These are phyloP conservation scores for Lachancea sp. DNA, from an alignment of 805 yeast species.

Conservation along the genomic window DNA sequence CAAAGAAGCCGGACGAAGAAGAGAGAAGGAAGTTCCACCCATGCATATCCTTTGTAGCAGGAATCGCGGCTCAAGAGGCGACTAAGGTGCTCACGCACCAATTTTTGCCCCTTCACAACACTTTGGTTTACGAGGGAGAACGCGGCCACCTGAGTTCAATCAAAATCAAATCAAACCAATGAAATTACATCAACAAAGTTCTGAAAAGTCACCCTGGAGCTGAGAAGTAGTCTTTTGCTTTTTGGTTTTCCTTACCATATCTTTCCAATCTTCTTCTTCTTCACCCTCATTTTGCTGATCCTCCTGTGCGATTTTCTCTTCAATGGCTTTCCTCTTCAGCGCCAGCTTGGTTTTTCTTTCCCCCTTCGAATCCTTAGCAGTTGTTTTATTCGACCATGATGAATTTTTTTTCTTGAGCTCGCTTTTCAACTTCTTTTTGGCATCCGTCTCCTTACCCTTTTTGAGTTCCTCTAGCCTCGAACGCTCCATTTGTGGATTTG, in stretches of 20 bases:
- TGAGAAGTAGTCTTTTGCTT: constrained; percentile 35
- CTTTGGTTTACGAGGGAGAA: constrained; percentile 69
- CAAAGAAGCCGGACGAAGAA: neutral
- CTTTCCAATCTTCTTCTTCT: constrained; percentile 79
- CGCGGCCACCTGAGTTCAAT: constrained; percentile 33
- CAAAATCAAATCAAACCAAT: neutral
- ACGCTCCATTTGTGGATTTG: constrained; percentile 57
- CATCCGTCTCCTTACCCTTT: constrained; percentile 34
- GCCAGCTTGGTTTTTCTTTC: constrained; percentile 59
- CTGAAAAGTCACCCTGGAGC: constrained; percentile 58
- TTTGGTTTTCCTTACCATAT: constrained; percentile 59
- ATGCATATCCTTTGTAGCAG: constrained; percentile 58
- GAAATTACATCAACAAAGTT: constrained; percentile 29
- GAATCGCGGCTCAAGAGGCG: constrained; percentile 78
- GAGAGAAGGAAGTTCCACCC: constrained; percentile 1
- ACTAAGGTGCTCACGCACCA: constrained; percentile 72
- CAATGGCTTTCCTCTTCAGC: constrained; percentile 55
- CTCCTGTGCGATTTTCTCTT: constrained; percentile 38
- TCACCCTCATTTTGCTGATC: constrained; percentile 36
- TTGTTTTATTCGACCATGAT: constrained; percentile 75
- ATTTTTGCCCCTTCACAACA: constrained; percentile 69
- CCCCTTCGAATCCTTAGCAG: constrained; percentile 52
- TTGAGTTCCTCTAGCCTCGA: constrained; percentile 54
- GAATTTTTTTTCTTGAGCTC: constrained; percentile 47
- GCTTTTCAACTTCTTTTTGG: constrained; percentile 37